Evolutionary conservation across 106 monocot species (phyloP).

Genomic region (Chionographis japonica): DNA sequence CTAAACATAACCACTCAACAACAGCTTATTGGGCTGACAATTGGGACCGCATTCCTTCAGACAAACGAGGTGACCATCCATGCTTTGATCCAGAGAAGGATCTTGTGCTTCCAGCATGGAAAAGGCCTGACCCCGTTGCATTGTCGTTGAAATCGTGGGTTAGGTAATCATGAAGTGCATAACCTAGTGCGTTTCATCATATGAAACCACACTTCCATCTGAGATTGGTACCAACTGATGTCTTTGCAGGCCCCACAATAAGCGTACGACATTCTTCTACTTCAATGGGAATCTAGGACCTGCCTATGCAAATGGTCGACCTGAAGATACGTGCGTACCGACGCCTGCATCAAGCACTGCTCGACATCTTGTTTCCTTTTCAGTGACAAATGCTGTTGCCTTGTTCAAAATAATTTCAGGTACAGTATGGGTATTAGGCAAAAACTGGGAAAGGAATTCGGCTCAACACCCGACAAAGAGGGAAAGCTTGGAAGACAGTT

Average conservation of each 20-base stretch:
- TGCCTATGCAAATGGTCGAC: constrained; percentile 75
- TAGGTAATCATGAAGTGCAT: constrained; percentile 33
- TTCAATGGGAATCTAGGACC: constrained; percentile 97
- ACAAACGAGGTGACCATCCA: constrained; percentile 81
- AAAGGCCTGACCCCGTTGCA: constrained; percentile 57
- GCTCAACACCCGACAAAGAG: constrained; percentile 77
- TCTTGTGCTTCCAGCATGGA: constrained; percentile 96
- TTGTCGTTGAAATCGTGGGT: constrained; percentile 69
- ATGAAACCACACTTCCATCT: neutral
- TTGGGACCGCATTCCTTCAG: constrained; percentile 66
- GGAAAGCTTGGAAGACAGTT: constrained; percentile 84
- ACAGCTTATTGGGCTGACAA: constrained; percentile 84
- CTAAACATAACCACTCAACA: constrained; percentile 88
- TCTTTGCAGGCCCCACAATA: constrained; percentile 41
- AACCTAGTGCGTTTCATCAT: neutral
- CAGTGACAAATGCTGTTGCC: neutral
- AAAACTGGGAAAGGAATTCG: constrained; percentile 71
- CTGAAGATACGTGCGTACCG: constrained; percentile 69
- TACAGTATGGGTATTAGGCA: constrained; percentile 95
- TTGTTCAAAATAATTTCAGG: constrained; percentile 35
- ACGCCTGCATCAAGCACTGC: neutral
- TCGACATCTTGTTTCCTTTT: neutral
- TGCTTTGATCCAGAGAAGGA: constrained; percentile 95
- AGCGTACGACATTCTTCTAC: constrained; percentile 78
- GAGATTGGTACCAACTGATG: constrained; percentile 1